Base-by-base conservation (phyloP, 345 rosid genomes). In the Brassica rapa region DNA sequence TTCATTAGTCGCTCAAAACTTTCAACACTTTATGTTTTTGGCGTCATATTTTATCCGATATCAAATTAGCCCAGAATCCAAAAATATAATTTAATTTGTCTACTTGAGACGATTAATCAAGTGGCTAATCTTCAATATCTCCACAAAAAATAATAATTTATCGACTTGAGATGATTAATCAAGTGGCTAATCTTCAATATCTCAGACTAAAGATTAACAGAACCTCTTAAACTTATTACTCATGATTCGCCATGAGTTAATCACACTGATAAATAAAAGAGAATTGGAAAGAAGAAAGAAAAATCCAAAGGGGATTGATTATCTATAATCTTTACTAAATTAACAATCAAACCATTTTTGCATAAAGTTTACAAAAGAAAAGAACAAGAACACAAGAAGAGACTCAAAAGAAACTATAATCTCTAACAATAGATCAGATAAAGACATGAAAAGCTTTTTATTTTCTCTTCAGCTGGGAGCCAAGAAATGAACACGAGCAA, bases 401-500 rank as follows among this genome's bases (percentile, higher is more conserved):
- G 27, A 39, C 59, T 62, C 51, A 15, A 49, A 19, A 33, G 63
- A 32, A 51, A 33, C 66, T 30, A 56, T 37, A 4, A 27, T 78
- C 72, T 71, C 53, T 71, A 29, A 29, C 4, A 6, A 79, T 56
- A 9, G 60, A 70, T 19, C 63, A 64, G 15, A 11, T 4, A 21
- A 79, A 30, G 16, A 69, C n/a, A 66, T 14, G 29, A 9, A 12
- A 55, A 2, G 71, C n/a, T 16, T 59, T 30, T 21, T 70, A 0
- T 49, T n/a, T n/a, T 35, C 4, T 27, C 0, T 39, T 75, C 82
- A 87, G 86, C 85, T 85, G 63, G 87, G 81, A 8, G 96, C 87
- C 12, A 93, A 84, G 76, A 93, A 96, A 85, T 93, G 97, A 80
- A 91, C 94, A 81, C 97, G 89, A 10, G 99, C 97, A 72, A 96